A percentile compares a stretch with the other conserved stretches of the same genome.
Conservation (phyloP, 306 rosid genomes). For the Purshia tridentata region DNA sequence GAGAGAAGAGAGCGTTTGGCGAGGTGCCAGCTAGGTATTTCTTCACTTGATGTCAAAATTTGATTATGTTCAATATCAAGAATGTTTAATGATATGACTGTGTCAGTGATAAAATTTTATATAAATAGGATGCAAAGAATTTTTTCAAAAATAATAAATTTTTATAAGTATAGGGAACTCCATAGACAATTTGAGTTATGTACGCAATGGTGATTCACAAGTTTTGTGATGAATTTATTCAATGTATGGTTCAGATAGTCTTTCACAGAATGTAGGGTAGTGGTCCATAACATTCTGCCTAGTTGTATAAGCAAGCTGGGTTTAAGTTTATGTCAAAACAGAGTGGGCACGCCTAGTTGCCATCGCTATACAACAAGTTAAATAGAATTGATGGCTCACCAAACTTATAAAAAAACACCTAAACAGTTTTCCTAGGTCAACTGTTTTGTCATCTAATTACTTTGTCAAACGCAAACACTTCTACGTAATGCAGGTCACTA, state of each 20-base stretch:
- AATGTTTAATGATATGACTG: background rate
- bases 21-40: too few species aligned
- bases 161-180: background rate
- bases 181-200: background rate
- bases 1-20: too few species aligned
- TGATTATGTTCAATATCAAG: background rate
- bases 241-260: background rate
- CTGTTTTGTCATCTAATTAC: background rate
- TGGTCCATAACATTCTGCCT: conserved; percentile 4
- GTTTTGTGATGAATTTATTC: background rate
- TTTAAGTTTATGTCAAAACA: background rate
- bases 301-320: background rate
- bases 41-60: background rate
- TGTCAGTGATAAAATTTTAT: background rate
- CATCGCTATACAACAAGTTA: background rate
- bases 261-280: background rate
- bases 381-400: background rate
- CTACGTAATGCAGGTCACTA: too few species aligned
- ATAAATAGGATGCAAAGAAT: background rate
- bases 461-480: too few species aligned
- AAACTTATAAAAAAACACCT: background rate
- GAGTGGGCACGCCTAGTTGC: background rate
- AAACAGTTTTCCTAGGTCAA: background rate
- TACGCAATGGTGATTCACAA: background rate
- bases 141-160: too few species aligned